These are phyloP conservation scores for Lentinula detonsa DNA, from an alignment of 768 basidiomycete genomes.

Conservation along the genomic window DNA sequence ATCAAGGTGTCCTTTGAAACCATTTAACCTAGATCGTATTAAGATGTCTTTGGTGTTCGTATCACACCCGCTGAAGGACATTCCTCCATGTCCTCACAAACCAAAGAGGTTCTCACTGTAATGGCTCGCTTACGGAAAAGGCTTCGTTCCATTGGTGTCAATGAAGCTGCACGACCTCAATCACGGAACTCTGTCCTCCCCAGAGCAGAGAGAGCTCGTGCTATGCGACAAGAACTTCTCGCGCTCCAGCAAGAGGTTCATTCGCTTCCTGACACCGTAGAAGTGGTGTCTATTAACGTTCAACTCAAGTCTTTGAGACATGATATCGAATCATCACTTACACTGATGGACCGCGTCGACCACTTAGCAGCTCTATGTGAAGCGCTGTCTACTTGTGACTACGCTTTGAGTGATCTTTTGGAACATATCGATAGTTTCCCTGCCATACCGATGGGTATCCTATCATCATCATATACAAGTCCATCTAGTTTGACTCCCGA, in stretches of 20 bases:
- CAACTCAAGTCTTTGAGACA: constrained; percentile 56
- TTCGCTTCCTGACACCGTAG: constrained; percentile 35
- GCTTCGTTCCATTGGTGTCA: constrained; percentile 56
- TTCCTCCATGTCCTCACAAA: constrained; percentile 29
- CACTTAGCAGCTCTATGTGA: constrained; percentile 49
- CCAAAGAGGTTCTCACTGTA: constrained; percentile 38
- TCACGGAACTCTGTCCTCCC: constrained; percentile 42
- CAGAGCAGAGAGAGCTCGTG: constrained; percentile 36
- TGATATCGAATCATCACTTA: constrained; percentile 48
- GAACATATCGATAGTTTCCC: constrained; percentile 87
- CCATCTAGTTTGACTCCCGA: constrained; percentile 44
- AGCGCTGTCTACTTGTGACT: constrained; percentile 53
- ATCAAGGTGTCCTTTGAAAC: no score
- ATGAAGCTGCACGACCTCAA: constrained; percentile 41
- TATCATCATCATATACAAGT: constrained; percentile 45
- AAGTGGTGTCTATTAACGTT: constrained; percentile 37
- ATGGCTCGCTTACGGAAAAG: constrained; percentile 53
- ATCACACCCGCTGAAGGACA: constrained; percentile 24
- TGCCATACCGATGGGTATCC: constrained; percentile 41
- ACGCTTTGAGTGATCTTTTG: constrained; percentile 75
- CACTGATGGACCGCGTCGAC: constrained; percentile 45
- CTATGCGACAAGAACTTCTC: constrained; percentile 41
- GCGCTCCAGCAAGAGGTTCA: constrained; percentile 39
- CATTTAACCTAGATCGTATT: neutral
- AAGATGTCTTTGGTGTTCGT: constrained; percentile 56